Percentiles rank a stretch among this genome's conserved stretches.
Evolutionary conservation across 2,329 filamentous ascomycete genomes (phyloP).

Genomic region (Pyrenochaeta sp.): DNA sequence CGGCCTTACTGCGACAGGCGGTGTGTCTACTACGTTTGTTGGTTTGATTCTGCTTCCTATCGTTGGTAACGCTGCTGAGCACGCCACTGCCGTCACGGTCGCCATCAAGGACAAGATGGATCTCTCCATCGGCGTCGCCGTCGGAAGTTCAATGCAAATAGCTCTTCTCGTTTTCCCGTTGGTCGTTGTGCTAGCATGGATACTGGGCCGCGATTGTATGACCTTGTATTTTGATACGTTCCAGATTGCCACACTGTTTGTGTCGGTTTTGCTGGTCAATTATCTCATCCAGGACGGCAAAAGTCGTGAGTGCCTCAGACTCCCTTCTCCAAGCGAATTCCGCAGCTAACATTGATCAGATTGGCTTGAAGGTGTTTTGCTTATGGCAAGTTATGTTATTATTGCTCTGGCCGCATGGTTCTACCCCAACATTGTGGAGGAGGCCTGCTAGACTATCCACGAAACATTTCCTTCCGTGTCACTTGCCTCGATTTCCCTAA

Average conservation of each 20-base stretch:
- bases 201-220: conserved; percentile 67
- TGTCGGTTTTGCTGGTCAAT: conserved; percentile 64
- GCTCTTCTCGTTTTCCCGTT: conserved; percentile 68
- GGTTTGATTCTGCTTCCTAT: conserved; percentile 70
- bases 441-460: conserved; percentile 18
- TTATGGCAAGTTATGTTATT: conserved; percentile 68
- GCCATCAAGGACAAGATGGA: conserved; percentile 74
- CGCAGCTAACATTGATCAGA: conserved; percentile 43
- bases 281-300: conserved; percentile 69
- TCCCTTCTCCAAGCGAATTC: no score
- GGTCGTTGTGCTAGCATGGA: conserved; percentile 68
- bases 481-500: no score
- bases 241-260: conserved; percentile 74
- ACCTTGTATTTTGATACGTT: conserved; percentile 87
- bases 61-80: conserved; percentile 71
- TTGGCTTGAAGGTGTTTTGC: conserved; percentile 67
- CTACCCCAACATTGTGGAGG: conserved; percentile 42
- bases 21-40: conserved; percentile 66
- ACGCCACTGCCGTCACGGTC: conserved; percentile 68
- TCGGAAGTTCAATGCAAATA: conserved; percentile 73
- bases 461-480: background rate
- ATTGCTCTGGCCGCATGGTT: conserved; percentile 68
- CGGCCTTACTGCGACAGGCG: conserved; percentile 57
- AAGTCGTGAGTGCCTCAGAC: conserved; percentile 53
- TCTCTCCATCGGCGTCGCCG: conserved; percentile 69